Evolutionary conservation across 192 early-diverging fungal species (phyloP), one percentile per base, ranked within the genome.

Genomic region (Rhizophlyctis rosea): DNA sequence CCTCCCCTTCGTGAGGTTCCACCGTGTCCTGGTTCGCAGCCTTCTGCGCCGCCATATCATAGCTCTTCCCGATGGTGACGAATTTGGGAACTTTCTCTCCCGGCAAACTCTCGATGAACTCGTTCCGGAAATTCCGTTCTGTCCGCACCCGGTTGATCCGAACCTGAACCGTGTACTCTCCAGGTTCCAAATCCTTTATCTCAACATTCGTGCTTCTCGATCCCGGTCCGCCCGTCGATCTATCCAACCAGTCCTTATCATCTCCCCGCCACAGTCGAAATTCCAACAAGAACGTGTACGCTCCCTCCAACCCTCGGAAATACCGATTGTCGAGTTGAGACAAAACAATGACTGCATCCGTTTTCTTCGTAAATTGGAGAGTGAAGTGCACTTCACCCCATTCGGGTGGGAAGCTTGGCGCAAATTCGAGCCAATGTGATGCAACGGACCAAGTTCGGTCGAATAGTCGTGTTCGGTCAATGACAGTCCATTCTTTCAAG

Each of bases 361-460:
- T 50, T 7, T 4, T 14, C 3, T 9, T 11, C 4, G 11, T 54
- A 21, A 72, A n/a, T 13, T 48, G 47, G 24, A 72, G 14, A 28
- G 61, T 52, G 36, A 72, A 72, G 13, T 21, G 30, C 23, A 30
- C 32, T 4, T n/a, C 1, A 1, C 49, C 53, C 34, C n/a, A 63
- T 11, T 16, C n/a, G 4, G 71, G 47, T 4, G 69, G 69, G 35
- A 72, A 54, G 18, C 5, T 3, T 30, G 59, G 47, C 23, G 47
- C 14, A 24, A 66, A 11, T 34, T 71, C 61, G 18, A 72, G n/a
- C 44, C 61, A 48, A 18, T 32, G 47, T 21, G 35, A 29, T n/a
- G 35, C 30, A 35, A 72, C 49, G n/a, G 69, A 54, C 70, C 70
- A 72, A 1, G 21, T 28, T n/a, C 50, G 32, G 50, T 71, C 68